These are phyloP conservation scores for Chlamydomonas sp. DNA, from an alignment of 139 green algal species.

Conservation along the genomic window DNA sequence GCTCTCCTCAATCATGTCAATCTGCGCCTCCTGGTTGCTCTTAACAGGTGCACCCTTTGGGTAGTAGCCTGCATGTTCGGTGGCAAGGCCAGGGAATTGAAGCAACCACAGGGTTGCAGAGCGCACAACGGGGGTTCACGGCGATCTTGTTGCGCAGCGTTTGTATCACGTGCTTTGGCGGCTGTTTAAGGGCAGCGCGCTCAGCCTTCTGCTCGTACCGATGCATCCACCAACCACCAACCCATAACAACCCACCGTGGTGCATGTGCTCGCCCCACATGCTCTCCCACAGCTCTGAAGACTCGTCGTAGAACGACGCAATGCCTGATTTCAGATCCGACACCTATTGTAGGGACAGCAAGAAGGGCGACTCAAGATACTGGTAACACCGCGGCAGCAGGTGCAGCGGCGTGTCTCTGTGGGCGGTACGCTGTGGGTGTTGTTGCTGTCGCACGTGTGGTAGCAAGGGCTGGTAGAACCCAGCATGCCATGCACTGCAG, in stretches of 20 bases:
- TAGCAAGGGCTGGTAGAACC: too few relatives aligned
- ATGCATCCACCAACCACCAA: too few relatives aligned
- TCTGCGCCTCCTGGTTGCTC: constrained; percentile 84
- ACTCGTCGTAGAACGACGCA: constrained; percentile 95
- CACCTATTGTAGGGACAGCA: constrained; percentile 44
- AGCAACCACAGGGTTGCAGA: neutral
- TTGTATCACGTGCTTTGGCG: too few relatives aligned
- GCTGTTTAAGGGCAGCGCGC: too few relatives aligned
- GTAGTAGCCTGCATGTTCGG: constrained; percentile 79
- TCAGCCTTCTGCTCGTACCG: too few relatives aligned
- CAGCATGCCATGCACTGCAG: too few relatives aligned
- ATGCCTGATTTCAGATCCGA: constrained; percentile 92
- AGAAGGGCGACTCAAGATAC: too few relatives aligned
- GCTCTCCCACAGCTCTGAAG: constrained; percentile 90
- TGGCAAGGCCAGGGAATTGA: neutral
- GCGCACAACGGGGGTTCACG: neutral
- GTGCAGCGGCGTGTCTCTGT: too few relatives aligned
- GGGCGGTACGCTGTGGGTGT: too few relatives aligned
- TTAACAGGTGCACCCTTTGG: constrained; percentile 60
- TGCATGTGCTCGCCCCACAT: constrained; percentile 98
- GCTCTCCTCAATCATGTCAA: constrained; percentile 96
- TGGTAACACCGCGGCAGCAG: too few relatives aligned
- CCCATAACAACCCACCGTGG: constrained; percentile 71
- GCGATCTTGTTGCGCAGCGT: too few relatives aligned
- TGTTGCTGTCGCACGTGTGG: too few relatives aligned